These are phyloP conservation scores for Hygrophila difformis DNA, from an alignment of 257 asterid genomes.

Conservation along the genomic window DNA sequence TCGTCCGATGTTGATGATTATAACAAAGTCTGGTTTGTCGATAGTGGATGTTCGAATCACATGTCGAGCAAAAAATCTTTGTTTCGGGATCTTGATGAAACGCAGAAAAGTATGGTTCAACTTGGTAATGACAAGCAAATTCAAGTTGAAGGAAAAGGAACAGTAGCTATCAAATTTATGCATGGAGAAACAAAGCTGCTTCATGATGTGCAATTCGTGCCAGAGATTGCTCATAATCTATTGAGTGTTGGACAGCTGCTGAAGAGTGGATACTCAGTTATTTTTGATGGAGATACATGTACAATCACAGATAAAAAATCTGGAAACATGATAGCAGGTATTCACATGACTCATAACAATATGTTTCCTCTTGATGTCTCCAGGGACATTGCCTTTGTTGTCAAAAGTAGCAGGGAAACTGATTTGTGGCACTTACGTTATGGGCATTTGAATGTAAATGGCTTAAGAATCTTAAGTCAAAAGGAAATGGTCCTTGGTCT, in stretches of 20 bases:
- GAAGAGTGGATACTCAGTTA: neutral
- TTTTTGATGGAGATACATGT: slow-evolving; percentile 9
- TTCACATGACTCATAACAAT: neutral
- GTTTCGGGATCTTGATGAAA: slow-evolving; percentile 8
- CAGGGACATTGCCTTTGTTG: neutral
- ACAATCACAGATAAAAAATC: slow-evolving; percentile 1
- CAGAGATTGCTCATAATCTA: slow-evolving; percentile 12
- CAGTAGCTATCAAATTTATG: neutral
- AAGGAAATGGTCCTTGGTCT: slow-evolving; percentile 5
- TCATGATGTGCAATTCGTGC: slow-evolving; percentile 4
- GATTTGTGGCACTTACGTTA: slow-evolving; percentile 10
- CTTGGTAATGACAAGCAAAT: slow-evolving; percentile 9
- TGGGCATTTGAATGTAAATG: slow-evolving; percentile 10
- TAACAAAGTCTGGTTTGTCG: neutral
- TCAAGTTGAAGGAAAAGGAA: too few species aligned
- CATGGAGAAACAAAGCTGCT: neutral
- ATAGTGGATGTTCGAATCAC: too few species aligned
- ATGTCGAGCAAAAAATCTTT: neutral
- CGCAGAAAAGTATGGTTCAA: neutral
- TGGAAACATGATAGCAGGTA: neutral
- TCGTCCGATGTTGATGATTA: neutral
- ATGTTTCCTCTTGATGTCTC: slow-evolving; percentile 8
- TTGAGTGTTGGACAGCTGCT: slow-evolving; percentile 17
- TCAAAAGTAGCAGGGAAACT: neutral
- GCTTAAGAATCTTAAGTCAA: neutral